Conservation (phyloP, 1,284 basidiomycete species). For the Mycosarcoma maydis region DNA sequence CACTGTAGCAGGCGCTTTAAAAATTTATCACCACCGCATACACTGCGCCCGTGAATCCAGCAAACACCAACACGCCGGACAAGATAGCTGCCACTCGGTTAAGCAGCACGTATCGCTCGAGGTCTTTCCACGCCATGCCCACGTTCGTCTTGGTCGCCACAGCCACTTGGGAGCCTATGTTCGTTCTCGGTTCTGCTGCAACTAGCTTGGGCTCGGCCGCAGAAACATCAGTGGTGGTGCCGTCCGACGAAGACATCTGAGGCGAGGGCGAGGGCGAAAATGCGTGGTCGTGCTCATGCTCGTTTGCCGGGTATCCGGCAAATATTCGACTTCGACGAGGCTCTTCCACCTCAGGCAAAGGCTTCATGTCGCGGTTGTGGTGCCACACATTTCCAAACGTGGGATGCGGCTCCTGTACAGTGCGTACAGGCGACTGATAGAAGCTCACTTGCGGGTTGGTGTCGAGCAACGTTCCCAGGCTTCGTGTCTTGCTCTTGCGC, state of each 20-base stretch:
- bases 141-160: conserved; percentile 6
- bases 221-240: conserved; percentile 3
- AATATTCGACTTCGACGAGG: conserved; percentile 25
- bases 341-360: conserved; percentile 20
- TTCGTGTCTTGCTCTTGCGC: conserved; percentile 35
- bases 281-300: background rate
- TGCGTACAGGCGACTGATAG: conserved; percentile 48
- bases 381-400: conserved; percentile 8
- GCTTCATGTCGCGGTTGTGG: conserved; percentile 8
- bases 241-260: background rate
- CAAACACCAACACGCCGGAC: conserved; percentile 44
- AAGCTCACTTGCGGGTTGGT: conserved; percentile 43
- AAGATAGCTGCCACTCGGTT: conserved; percentile 52
- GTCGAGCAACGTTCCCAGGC: conserved; percentile 36
- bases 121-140: conserved; percentile 21
- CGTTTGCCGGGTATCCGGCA: conserved; percentile 7
- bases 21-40: conserved; percentile 53
- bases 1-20: conserved; percentile 55
- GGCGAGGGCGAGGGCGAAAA: background rate
- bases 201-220: background rate
- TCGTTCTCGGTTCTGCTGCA: background rate
- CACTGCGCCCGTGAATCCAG: conserved; percentile 48
- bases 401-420: conserved; percentile 16
- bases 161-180: conserved; percentile 8
- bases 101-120: conserved; percentile 52